Base-by-base conservation (phyloP, 495 filamentous ascomycete genomes). In the Letharia lupina region DNA sequence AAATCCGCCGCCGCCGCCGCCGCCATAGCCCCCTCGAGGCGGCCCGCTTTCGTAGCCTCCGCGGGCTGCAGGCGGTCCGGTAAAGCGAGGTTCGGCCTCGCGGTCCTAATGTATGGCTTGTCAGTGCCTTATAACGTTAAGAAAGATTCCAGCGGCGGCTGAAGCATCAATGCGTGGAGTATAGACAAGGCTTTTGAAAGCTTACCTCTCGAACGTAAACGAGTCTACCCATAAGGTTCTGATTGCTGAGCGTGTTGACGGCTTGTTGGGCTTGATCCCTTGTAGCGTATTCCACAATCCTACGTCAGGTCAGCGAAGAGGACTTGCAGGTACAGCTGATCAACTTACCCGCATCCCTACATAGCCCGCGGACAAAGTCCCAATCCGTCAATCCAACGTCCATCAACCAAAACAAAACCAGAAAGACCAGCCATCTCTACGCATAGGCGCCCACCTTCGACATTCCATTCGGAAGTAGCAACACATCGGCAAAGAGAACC, bases 391-490 rank as follows among this genome's bases (percentile, higher is more conserved):
- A 98, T 91, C 90, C 91, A 95, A 91, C 88, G 88, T 91, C 90
- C 91, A 89, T 87, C 86, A 93, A 83, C 81, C 78, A 81, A 82
- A 81, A 83, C 81, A 83, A 83, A 80, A 86, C 81, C 77, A 82
- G 83, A 84, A 84, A 88, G 87, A 84, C 87, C 88, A 91, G 54
- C 86, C 86, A 90, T 87, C 85, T 86, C 85, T 87, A 92, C 85
- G 87, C 85, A 85, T 91, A 90, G 87, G 86, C 87, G 90, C 91
- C 91, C 91, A 97, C 94, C 95, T 98, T 98, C 90, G 93, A 97
- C 94, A 98, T 98, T 91, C 94, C 94, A 87, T 98, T 98, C 76
- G 95, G 95, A 91, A 98, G 92, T 79, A 96, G 85, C 79, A 98
- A 89, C 75, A 98, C 93, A 85, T 98, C 94, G 86, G 94, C 94